Evolutionary conservation across 2,329 filamentous ascomycete genomes (phyloP).

Genomic region (Ophiostoma tasmaniense): DNA sequence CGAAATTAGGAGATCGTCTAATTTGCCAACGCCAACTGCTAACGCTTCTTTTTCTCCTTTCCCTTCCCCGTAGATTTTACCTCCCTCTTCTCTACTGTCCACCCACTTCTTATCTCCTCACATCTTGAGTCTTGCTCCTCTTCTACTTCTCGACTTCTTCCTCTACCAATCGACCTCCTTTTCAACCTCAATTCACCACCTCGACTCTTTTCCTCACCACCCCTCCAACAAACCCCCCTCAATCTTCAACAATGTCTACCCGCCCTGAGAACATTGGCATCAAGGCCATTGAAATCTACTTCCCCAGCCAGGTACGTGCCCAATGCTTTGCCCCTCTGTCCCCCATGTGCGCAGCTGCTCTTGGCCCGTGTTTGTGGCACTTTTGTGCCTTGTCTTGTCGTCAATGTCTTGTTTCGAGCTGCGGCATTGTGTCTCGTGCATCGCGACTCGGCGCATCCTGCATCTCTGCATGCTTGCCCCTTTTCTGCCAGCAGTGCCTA

Average conservation of each 20-base stretch:
- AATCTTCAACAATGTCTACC: conserved; percentile 51
- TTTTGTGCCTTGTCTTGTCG: conserved; percentile 1
- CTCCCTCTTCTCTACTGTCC: neutral
- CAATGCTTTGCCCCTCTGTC: conserved; percentile 2
- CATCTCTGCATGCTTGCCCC: neutral
- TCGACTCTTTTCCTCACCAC: neutral
- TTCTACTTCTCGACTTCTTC: neutral
- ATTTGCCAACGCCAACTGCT: neutral
- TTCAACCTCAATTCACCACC: neutral
- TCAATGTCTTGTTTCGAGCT: neutral
- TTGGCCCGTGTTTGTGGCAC: neutral
- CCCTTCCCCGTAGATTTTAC: neutral
- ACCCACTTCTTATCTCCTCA: conserved; percentile 1
- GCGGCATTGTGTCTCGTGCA: conserved; percentile 2
- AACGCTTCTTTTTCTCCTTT: conserved; percentile 31
- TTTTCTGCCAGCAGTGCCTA: neutral
- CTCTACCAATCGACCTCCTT: neutral
- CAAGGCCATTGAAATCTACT: conserved; percentile 87
- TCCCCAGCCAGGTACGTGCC: conserved; percentile 67
- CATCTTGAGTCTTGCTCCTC: neutral
- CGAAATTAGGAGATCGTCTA: conserved; percentile 6
- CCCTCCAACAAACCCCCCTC: neutral
- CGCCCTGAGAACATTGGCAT: conserved; percentile 84
- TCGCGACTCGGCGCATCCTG: neutral
- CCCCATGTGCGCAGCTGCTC: neutral